phyloP scores from a whole-genome alignment of 352 stramenopile genomes.

The Globisporangium apiculatum region DNA sequence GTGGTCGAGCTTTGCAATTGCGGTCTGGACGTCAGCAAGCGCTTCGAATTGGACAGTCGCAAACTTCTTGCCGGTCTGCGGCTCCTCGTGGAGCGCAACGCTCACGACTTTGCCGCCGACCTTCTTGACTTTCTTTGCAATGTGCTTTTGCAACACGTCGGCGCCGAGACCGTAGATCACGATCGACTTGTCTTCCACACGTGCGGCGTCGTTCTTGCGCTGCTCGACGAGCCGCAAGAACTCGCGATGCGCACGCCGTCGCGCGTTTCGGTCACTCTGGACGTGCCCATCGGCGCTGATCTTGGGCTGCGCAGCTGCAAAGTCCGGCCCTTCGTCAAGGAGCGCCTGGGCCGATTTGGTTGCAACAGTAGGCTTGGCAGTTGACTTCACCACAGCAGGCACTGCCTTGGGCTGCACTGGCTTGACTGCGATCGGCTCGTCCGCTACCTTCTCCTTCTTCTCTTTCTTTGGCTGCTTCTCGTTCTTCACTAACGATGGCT shows the following conservation, averaged over 20 bases:
- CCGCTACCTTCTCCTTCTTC: slow-evolving; percentile 15
- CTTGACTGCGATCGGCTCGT: slow-evolving; percentile 10
- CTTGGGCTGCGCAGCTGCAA: slow-evolving; percentile 9
- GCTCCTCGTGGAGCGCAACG: slow-evolving; percentile 56
- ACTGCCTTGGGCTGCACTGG: slow-evolving; percentile 6
- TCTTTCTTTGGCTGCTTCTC: slow-evolving; percentile 22
- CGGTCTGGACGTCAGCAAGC: slow-evolving; percentile 37
- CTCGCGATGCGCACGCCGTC: slow-evolving; percentile 68
- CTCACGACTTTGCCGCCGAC: slow-evolving; percentile 42
- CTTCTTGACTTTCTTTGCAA: slow-evolving; percentile 80
- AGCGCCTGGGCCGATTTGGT: slow-evolving; percentile 7
- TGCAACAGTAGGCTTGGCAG: slow-evolving; percentile 12
- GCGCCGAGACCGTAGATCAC: slow-evolving; percentile 63
- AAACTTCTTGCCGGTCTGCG: slow-evolving; percentile 46
- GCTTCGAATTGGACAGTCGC: slow-evolving; percentile 61
- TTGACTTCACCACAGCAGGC: neutral
- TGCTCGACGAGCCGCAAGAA: slow-evolving; percentile 62
- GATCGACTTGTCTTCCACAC: slow-evolving; percentile 55
- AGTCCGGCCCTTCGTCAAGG: slow-evolving; percentile 6
- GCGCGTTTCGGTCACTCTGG: slow-evolving; percentile 77
- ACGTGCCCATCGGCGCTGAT: slow-evolving; percentile 20
- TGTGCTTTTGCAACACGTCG: slow-evolving; percentile 69
- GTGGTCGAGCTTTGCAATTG: slow-evolving; percentile 68
- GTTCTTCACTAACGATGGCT: neutral
- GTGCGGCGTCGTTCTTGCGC: slow-evolving; percentile 50